Conservation (phyloP, 1,284 basidiomycete genomes). For the Coriolopsis trogii region DNA sequence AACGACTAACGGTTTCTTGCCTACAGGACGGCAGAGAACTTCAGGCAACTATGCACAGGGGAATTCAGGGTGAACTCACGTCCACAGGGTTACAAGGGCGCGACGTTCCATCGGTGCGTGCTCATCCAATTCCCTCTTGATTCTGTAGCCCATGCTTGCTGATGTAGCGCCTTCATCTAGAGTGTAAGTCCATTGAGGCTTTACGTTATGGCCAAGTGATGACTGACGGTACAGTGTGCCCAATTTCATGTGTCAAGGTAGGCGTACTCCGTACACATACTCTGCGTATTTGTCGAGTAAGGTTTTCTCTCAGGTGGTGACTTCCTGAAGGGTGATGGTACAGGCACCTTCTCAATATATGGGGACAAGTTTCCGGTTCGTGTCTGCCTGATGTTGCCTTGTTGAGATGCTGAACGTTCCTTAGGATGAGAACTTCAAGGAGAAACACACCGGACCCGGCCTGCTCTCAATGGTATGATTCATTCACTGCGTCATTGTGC, state of each 20-base stretch:
- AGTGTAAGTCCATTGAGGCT: constrained; percentile 58
- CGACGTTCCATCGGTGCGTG: constrained; percentile 87
- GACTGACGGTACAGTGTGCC: constrained; percentile 52
- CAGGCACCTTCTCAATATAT: constrained; percentile 94
- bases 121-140: neutral
- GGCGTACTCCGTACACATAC: neutral
- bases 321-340: constrained; percentile 90
- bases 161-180: constrained; percentile 39
- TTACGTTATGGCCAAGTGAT: constrained; percentile 1
- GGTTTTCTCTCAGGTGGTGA: constrained; percentile 65
- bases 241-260: constrained; percentile 88
- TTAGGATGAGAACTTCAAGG: constrained; percentile 92
- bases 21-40: constrained; percentile 87
- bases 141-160: constrained; percentile 20
- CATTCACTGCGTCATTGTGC: neutral
- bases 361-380: constrained; percentile 87
- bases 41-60: constrained; percentile 95
- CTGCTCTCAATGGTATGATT: constrained; percentile 80
- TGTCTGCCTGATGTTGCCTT: neutral
- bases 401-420: neutral
- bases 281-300: neutral
- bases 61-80: constrained; percentile 87
- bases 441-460: constrained; percentile 87
- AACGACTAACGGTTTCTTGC: no score
- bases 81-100: constrained; percentile 88